phyloP scores from a whole-genome alignment of 2,329 filamentous ascomycete species.

The Monosporascus ibericus region DNA sequence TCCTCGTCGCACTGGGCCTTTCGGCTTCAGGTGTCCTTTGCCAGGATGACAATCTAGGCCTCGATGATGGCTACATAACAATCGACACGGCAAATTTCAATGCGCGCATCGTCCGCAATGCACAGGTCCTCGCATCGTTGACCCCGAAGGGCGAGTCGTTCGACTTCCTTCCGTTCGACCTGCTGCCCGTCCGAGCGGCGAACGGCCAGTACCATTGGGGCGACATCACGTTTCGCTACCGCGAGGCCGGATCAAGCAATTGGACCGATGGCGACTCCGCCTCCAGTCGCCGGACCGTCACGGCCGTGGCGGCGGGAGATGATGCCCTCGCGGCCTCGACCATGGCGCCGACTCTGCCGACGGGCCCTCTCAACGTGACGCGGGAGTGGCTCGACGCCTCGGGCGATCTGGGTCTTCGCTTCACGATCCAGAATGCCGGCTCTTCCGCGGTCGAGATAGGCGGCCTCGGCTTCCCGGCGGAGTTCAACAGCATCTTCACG shows the following conservation, averaged over 20 bases:
- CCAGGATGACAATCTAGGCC: conserved; percentile 30
- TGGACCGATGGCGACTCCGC: conserved; percentile 47
- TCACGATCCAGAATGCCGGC: conserved; percentile 43
- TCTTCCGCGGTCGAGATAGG: conserved; percentile 42
- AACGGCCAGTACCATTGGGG: conserved; percentile 54
- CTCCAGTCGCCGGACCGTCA: conserved; percentile 30
- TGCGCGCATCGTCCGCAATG: conserved; percentile 34
- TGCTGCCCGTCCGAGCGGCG: conserved; percentile 37
- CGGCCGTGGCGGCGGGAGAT: conserved; percentile 16
- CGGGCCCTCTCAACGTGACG: conserved; percentile 37
- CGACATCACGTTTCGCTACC: conserved; percentile 51
- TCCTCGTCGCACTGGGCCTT: conserved; percentile 8
- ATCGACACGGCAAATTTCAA: conserved; percentile 36
- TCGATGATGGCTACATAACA: conserved; percentile 33
- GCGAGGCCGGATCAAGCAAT: conserved; percentile 25
- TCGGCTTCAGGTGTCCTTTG: conserved; percentile 8
- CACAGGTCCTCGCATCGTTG: conserved; percentile 44
- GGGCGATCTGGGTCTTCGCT: conserved; percentile 44
- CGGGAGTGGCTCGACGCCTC: conserved; percentile 44
- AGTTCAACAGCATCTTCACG: conserved; percentile 59
- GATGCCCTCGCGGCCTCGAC: conserved; percentile 31
- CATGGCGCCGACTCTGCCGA: conserved; percentile 35
- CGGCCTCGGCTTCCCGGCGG: conserved; percentile 50
- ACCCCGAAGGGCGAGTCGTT: conserved; percentile 34
- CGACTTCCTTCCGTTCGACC: conserved; percentile 50